Evolutionary conservation across 768 basidiomycete species (phyloP), one percentile per base, ranked within the genome.

Genomic region (Podaxis sp.): DNA sequence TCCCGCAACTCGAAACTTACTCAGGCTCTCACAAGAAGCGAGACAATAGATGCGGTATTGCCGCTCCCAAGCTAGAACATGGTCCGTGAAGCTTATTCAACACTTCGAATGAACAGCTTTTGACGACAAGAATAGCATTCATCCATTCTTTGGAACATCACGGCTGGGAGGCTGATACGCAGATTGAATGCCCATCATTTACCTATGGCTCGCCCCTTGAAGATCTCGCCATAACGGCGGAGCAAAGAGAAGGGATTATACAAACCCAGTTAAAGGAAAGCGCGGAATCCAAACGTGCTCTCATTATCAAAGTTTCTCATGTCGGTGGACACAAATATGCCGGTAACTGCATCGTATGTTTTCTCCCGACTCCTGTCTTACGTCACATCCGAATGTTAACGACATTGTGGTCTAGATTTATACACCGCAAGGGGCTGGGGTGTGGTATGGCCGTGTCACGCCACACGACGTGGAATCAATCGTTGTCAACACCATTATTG

Each of bases 371-470:
- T 55, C 32, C 25, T 47, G 11, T 50, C 16, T 61, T 63, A 18
- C 54, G 44, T n/a, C 55, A 55, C 27, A 13, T 18, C 37, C 42
- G n/a, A 28, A 32, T 38, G 27, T 18, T 46, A 14, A 23, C 48
- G 62, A 57, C 62, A 35, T 42, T 61, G 40, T 46, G 42, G 50
- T 46, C 9, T 67, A 95, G 90, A 91, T 98, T 68, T 88, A 92
- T 72, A 91, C 87, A 50, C 94, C 95, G 0, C 82, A 86, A 59
- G 95, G 95, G 21, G 83, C 90, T 23, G 86, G 87, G 40, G 82
- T 98, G 28, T 98, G 94, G 88, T 98, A 98, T 67, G 96, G 96
- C 21, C 87, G 96, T 25, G 94, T 97, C 5, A 89, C 90, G 25
- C 88, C 95, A 6, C 89, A 93, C 69, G 91, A 96, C 68, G 90